A percentile compares a stretch with the other conserved stretches of the same genome.
phyloP scores from a whole-genome alignment of 805 yeast species.

The Hanseniaspora pseudoguilliermondii region DNA sequence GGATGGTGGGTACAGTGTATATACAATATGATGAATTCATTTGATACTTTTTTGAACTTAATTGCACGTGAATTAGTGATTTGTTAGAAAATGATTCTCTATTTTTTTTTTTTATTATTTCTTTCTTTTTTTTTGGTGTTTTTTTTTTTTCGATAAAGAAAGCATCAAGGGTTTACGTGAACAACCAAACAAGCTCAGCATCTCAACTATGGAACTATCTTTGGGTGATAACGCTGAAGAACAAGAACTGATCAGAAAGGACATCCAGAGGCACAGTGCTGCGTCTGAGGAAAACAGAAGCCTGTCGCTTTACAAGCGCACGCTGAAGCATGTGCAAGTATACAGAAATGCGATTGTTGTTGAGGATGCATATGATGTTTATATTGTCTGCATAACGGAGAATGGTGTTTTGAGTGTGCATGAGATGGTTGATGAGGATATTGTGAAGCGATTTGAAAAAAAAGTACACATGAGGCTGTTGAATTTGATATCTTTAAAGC shows the following conservation, averaged over 20 bases:
- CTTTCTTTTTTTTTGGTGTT: too few relatives aligned
- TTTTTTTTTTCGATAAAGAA: too few relatives aligned
- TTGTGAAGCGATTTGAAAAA: neutral
- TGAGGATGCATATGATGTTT: neutral
- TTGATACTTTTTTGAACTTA: too few relatives aligned
- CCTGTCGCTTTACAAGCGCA: neutral
- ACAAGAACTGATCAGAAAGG: neutral
- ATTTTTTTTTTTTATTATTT: too few relatives aligned
- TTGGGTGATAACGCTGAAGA: neutral
- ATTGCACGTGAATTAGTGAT: too few relatives aligned
- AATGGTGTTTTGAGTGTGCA: neutral
- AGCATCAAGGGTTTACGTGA: too few relatives aligned
- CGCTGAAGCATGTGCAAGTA: neutral
- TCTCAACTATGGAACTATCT: neutral
- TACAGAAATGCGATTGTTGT: neutral
- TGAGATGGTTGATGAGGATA: neutral
- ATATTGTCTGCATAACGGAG: neutral
- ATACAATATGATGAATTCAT: neutral
- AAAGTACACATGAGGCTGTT: neutral
- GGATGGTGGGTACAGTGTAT: neutral
- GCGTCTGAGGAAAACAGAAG: neutral
- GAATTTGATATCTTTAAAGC: neutral
- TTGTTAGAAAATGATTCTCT: too few relatives aligned
- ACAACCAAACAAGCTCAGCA: neutral
- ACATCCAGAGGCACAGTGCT: neutral